A percentile compares a stretch with the other conserved stretches of the same genome.
These are phyloP conservation scores for Apiospora malaysiana DNA, from an alignment of 2,329 filamentous ascomycete genomes.

Conservation along the genomic window DNA sequence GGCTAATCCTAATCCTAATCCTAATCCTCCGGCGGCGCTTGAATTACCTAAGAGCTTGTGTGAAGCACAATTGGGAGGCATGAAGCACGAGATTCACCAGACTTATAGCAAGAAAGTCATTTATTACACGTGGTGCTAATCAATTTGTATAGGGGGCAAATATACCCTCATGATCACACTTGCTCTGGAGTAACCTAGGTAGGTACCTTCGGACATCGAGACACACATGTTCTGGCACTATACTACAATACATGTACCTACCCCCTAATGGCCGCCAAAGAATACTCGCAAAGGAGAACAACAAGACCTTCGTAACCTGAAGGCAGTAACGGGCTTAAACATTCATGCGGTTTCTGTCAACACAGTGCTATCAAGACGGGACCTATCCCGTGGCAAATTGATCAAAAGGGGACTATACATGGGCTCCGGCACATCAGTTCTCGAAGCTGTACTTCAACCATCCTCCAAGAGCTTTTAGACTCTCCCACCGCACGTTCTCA, in stretches of 20 bases:
- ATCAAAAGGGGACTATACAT: background rate
- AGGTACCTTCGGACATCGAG: no score
- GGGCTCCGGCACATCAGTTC: constrained; percentile 31
- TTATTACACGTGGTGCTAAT: background rate
- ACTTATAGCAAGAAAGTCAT: no score
- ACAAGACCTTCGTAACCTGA: background rate
- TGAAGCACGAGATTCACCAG: no score
- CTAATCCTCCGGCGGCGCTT: background rate
- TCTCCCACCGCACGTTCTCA: constrained; percentile 92
- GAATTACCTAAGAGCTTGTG: background rate
- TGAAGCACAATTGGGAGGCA: background rate
- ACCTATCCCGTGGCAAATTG: background rate
- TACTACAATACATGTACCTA: no score
- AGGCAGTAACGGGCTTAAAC: background rate
- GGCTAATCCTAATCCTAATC: background rate
- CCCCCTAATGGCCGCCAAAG: no score
- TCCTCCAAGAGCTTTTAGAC: constrained; percentile 76
- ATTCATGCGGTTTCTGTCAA: background rate
- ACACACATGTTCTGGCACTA: no score
- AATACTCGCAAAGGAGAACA: background rate
- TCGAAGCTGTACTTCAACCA: constrained; percentile 72
- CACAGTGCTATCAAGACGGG: background rate
- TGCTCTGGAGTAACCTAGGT: no score
- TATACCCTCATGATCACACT: no score
- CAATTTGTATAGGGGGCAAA: no score